These are phyloP conservation scores for Tephrocybe sp. DNA, from an alignment of 768 basidiomycete genomes.

Conservation along the genomic window DNA sequence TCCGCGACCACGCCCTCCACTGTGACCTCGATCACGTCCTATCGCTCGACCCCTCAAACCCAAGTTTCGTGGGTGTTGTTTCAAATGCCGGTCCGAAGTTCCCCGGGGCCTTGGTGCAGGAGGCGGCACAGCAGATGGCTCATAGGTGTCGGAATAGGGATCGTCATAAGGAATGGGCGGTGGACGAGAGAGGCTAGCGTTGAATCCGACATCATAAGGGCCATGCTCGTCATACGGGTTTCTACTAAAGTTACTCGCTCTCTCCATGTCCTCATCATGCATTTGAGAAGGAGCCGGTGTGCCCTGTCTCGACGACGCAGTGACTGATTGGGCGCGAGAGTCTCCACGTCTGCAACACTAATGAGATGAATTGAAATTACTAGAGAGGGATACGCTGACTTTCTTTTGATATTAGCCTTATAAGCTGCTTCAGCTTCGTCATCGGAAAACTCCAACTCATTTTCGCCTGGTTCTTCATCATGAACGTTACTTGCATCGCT, in stretches of 20 bases:
- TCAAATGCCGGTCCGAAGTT: not conserved
- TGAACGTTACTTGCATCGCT: conserved; percentile 94
- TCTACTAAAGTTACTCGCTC: conserved; percentile 43
- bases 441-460: conserved; percentile 93
- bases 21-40: conserved; percentile 39
- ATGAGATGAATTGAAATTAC: conserved; percentile 3
- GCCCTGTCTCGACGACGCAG: conserved; percentile 52
- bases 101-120: not conserved
- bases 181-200: conserved; percentile 58
- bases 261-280: conserved; percentile 54
- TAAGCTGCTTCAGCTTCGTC: conserved; percentile 87
- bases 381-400: conserved; percentile 36
- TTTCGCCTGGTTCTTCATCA: conserved; percentile 90
- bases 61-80: not conserved
- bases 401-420: conserved; percentile 60
- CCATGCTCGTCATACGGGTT: conserved; percentile 69
- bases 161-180: conserved; percentile 77
- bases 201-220: conserved; percentile 67
- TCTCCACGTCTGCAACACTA: conserved; percentile 46
- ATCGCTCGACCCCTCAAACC: conserved; percentile 6
- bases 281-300: conserved; percentile 55
- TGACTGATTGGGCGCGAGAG: conserved; percentile 47
- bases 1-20: conserved; percentile 34
- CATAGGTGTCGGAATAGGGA: conserved; percentile 61
- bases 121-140: not conserved